A percentile compares a stretch with the other conserved stretches of the same genome.
These are phyloP conservation scores for Rhodotorula glutinis DNA, from an alignment of 1,284 basidiomycete species.

Conservation along the genomic window DNA sequence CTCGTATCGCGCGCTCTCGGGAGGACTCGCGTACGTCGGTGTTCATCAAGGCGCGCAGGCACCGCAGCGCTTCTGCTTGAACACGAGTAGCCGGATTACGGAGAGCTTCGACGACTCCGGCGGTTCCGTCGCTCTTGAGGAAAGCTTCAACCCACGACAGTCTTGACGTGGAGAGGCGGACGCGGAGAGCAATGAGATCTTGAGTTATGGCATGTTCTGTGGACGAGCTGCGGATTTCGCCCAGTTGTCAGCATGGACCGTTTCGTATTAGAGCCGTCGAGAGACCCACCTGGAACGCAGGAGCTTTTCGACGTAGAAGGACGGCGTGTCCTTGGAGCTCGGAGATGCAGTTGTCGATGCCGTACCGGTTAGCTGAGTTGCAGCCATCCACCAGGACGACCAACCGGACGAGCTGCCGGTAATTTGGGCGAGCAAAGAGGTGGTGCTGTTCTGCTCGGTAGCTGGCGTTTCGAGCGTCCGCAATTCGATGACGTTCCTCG, in stretches of 20 bases:
- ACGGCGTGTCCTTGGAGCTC: constrained; percentile 40
- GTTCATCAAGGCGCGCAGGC: constrained; percentile 76
- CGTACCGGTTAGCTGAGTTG: constrained; percentile 50
- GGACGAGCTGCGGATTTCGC: constrained; percentile 48
- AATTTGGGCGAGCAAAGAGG: constrained; percentile 51
- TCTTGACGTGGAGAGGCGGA: constrained; percentile 78
- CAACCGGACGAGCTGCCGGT: constrained; percentile 33
- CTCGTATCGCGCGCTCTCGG: too few relatives aligned
- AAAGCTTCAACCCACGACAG: constrained; percentile 76
- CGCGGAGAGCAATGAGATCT: constrained; percentile 76
- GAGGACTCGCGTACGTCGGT: constrained; percentile 61
- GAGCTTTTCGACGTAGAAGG: constrained; percentile 50
- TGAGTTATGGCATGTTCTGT: constrained; percentile 65
- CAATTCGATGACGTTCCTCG: too few relatives aligned
- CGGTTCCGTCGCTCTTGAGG: constrained; percentile 64
- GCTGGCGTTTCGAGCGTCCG: too few relatives aligned
- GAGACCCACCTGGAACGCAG: constrained; percentile 55
- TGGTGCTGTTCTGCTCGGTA: too few relatives aligned
- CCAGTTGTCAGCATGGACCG: not conserved
- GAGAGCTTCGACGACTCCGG: constrained; percentile 36
- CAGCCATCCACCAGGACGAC: constrained; percentile 53
- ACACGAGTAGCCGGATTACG: constrained; percentile 45
- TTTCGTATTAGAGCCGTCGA: not conserved
- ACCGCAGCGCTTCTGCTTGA: constrained; percentile 71
- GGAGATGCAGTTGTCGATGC: constrained; percentile 45